Evolutionary conservation across 176 grass and related monocot species (phyloP).

Genomic region (Poa pratensis): DNA sequence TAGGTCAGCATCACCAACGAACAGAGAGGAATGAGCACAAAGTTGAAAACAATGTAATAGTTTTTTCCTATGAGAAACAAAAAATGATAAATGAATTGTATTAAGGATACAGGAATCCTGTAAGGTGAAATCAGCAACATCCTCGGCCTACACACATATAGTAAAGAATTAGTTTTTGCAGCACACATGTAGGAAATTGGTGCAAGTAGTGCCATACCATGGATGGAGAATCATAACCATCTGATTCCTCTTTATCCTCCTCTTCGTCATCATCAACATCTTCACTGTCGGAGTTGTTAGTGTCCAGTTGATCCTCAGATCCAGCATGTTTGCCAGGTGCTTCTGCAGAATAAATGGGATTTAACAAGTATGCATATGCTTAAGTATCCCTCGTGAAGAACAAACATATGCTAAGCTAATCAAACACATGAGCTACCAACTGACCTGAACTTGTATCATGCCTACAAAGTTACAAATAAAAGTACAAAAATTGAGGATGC

Average conservation of each 20-base stretch:
- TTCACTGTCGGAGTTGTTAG: slow-evolving; percentile 55
- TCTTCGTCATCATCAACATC: slow-evolving; percentile 73
- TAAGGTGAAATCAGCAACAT: slow-evolving; percentile 49
- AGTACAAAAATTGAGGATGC: slow-evolving; percentile 3
- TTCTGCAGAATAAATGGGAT: slow-evolving; percentile 41
- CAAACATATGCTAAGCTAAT: neutral
- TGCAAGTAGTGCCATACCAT: slow-evolving; percentile 51
- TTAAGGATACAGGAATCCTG: slow-evolving; percentile 62
- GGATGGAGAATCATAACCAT: slow-evolving; percentile 65
- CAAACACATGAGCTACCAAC: neutral
- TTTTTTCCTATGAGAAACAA: slow-evolving; percentile 5
- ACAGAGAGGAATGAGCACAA: neutral
- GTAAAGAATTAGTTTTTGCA: slow-evolving; percentile 30
- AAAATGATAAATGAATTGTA: slow-evolving; percentile 4
- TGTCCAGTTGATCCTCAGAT: slow-evolving; percentile 52
- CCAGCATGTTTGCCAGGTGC: slow-evolving; percentile 31
- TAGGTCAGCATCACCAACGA: neutral
- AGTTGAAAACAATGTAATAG: neutral
- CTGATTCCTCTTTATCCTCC: slow-evolving; percentile 54
- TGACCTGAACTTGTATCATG: slow-evolving; percentile 24
- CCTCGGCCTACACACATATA: slow-evolving; percentile 48
- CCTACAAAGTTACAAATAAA: neutral
- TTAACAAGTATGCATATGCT: slow-evolving; percentile 25
- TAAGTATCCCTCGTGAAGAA: slow-evolving; percentile 11
- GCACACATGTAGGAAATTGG: slow-evolving; percentile 1